A percentile compares a stretch with the other conserved stretches of the same genome.
phyloP scores from a whole-genome alignment of 306 rosid genomes.

The Fragaria iinumae region DNA sequence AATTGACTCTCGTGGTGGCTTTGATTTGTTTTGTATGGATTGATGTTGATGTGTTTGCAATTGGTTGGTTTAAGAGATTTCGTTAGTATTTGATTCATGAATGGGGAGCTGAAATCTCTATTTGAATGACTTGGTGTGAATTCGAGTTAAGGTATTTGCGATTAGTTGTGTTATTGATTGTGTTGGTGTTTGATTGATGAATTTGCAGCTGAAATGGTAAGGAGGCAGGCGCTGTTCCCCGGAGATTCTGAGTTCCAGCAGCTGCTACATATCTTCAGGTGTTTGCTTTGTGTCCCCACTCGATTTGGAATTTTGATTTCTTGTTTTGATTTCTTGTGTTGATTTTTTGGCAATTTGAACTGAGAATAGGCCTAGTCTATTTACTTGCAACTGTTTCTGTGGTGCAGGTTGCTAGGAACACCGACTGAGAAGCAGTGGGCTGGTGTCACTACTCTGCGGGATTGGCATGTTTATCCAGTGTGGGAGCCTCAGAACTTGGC shows the following conservation, averaged over 20 bases:
- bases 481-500: slow-evolving; percentile 83
- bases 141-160: slow-evolving; percentile 2
- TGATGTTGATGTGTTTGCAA: slow-evolving; percentile 22
- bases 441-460: slow-evolving; percentile 77
- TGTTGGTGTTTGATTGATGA: not conserved
- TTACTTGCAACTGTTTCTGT: not conserved
- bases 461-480: slow-evolving; percentile 89
- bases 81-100: not conserved
- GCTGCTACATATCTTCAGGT: slow-evolving; percentile 85
- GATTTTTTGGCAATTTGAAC: not conserved
- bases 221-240: slow-evolving; percentile 83
- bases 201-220: slow-evolving; percentile 78
- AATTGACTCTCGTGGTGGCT: too few species aligned
- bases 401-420: slow-evolving; percentile 76
- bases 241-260: slow-evolving; percentile 98
- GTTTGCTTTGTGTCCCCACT: not conserved
- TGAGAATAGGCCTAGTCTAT: not conserved
- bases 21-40: too few species aligned
- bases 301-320: not conserved
- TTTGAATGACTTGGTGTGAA: not conserved
- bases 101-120: slow-evolving; percentile 59
- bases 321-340: not conserved
- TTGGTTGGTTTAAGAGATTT: slow-evolving; percentile 21
- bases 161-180: slow-evolving; percentile 30
- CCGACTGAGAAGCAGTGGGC: slow-evolving; percentile 87